phyloP scores from a whole-genome alignment of 495 filamentous ascomycete genomes.

The Lindgomyces ingoldianus region DNA sequence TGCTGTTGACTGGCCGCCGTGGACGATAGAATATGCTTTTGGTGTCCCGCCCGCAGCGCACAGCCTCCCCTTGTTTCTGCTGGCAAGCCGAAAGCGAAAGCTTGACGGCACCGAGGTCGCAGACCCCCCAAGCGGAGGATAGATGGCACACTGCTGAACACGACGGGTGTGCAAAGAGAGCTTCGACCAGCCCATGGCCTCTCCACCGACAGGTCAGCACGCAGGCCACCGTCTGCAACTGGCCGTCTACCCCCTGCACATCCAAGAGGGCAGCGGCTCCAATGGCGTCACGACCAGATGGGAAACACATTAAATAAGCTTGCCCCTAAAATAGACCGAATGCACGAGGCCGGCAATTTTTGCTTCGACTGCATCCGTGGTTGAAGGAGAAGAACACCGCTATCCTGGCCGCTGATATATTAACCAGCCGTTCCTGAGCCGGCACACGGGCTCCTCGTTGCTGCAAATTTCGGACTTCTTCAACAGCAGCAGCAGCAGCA shows the following conservation, averaged over 20 bases:
- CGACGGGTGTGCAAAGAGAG: no score
- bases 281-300: background rate
- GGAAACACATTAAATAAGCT: constrained; percentile 14
- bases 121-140: no score
- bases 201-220: background rate
- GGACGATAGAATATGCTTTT: background rate
- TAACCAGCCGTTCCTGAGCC: constrained; percentile 11
- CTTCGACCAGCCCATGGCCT: no score
- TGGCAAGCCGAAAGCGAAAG: no score
- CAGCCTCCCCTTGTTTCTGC: constrained; percentile 2
- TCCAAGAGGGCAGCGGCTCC: background rate
- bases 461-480: background rate
- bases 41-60: background rate
- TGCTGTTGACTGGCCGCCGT: background rate
- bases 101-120: constrained; percentile 1
- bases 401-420: background rate
- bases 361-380: background rate
- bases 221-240: constrained; percentile 4
- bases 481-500: background rate
- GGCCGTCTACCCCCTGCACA: background rate
- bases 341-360: constrained; percentile 16
- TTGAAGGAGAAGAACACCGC: background rate
- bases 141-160: constrained; percentile 1
- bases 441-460: background rate
- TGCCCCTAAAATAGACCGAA: constrained; percentile 2